A percentile compares a stretch with the other conserved stretches of the same genome.
Evolutionary conservation across 345 rosid species (phyloP).

Genomic region (Conringia planisiliqua): DNA sequence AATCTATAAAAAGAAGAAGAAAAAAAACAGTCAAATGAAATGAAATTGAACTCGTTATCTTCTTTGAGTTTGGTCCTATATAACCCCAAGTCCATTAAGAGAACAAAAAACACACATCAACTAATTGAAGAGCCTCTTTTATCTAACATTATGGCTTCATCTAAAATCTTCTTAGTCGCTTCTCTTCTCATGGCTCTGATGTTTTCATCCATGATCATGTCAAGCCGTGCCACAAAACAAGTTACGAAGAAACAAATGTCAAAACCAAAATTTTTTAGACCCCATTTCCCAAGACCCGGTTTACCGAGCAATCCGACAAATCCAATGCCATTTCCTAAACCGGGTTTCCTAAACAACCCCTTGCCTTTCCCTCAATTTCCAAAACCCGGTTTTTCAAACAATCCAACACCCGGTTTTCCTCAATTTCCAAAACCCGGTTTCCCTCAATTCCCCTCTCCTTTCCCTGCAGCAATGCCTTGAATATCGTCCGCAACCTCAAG

Average conservation of each 20-base stretch:
- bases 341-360: not conserved
- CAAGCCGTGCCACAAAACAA: not conserved
- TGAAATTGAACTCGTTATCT: not conserved
- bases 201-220: slow-evolving; percentile 1
- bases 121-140: not conserved
- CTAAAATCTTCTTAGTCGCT: not conserved
- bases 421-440: not conserved
- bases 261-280: not conserved
- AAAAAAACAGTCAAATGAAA: not conserved
- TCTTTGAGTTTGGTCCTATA: not conserved
- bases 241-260: not conserved
- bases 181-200: slow-evolving; percentile 4
- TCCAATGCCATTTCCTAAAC: not conserved
- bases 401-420: not conserved
- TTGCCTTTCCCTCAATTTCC: too few species aligned
- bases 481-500: not conserved
- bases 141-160: slow-evolving; percentile 9
- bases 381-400: not conserved
- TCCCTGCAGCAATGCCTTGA: not conserved
- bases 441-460: not conserved
- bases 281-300: not conserved
- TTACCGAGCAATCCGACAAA: not conserved
- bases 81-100: not conserved
- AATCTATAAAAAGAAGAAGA: not conserved
- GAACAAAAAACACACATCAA: not conserved